A percentile compares a stretch with the other conserved stretches of the same genome.
phyloP scores from a whole-genome alignment of 306 rosid genomes.

The Cicer judaicum region DNA sequence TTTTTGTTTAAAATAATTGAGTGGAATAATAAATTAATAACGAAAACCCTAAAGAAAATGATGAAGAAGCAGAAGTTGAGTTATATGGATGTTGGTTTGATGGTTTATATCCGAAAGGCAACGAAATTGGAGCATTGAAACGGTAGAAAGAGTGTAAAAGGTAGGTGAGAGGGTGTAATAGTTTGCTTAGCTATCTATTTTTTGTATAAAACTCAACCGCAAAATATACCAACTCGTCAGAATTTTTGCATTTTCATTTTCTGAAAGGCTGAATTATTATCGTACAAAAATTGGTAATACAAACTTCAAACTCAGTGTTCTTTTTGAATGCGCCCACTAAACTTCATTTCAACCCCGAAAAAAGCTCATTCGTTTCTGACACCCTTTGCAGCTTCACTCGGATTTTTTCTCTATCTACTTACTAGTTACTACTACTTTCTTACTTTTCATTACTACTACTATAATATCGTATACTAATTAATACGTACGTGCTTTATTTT shows the following conservation, averaged over 20 bases:
- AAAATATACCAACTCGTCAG: slow-evolving; percentile 41
- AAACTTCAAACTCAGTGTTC: slow-evolving; percentile 43
- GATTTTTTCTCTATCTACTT: slow-evolving; percentile 31
- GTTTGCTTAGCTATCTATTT: slow-evolving; percentile 45
- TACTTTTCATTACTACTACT: too few species aligned
- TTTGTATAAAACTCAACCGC: slow-evolving; percentile 40
- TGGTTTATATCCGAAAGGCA: slow-evolving; percentile 50
- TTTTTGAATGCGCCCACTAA: slow-evolving; percentile 50
- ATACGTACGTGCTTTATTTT: slow-evolving; percentile 12
- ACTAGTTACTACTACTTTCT: not conserved
- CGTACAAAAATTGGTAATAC: slow-evolving; percentile 50
- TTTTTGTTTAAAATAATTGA: too few species aligned
- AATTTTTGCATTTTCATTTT: slow-evolving; percentile 41
- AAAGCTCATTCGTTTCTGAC: slow-evolving; percentile 51
- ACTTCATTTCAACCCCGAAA: slow-evolving; percentile 50
- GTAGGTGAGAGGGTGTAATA: slow-evolving; percentile 54
- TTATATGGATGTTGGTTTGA: not conserved
- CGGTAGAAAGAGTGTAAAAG: slow-evolving; percentile 47
- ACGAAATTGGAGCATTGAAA: slow-evolving; percentile 4
- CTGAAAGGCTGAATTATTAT: slow-evolving; percentile 44
- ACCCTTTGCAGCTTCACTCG: slow-evolving; percentile 36
- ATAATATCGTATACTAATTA: not conserved
- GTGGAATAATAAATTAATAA: too few species aligned
- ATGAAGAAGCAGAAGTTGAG: not conserved
- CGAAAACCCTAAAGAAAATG: too few species aligned